Base-by-base conservation (phyloP, 129 eudicot genomes). In the Gnaphalium uliginosum region DNA sequence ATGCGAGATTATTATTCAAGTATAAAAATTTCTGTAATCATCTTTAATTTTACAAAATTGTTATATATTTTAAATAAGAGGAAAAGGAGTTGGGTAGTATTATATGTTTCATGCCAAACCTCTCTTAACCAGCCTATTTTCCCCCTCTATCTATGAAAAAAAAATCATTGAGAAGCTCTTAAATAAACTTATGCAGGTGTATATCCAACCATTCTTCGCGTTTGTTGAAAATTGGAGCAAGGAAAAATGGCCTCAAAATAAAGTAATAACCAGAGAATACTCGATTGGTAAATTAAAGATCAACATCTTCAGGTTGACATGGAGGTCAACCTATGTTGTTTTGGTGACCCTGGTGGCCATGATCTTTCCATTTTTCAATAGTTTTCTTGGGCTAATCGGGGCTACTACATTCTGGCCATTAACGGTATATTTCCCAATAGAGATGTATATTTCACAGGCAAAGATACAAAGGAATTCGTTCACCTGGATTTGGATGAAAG, bases 321-420 rank as follows among this genome's bases (percentile, higher is more conserved):
- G 97, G 97, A 83, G 97, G 39, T 78, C 90, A 32, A 4, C 60
- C 2, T 91, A 81, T 41, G 95, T 91, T 41, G 41, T 86, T 14
- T 10, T 83, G 17, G 71, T 85, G 5, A 84, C 91, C 7, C 11
- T 80, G 5, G 7, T 86, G 0, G 90, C 94, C 5, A 86, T 86
- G 89, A 15, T 83, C 30, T 79, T 91, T 60, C 97, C 97, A 0
- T 88, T 84, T 78, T 91, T 88, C 84, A 88, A 91, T 48, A 81
- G 84, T 54, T 73, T 91, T 41, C 82, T 86, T 59, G 97, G 88
- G 0, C 85, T 91, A 17, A 72, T 88, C 8, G 94, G 97, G 0
- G 86, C 94, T 0, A 15, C 76, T 22, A 54, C 84, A 2, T 90
- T 90, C 54, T 90, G 91, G 91, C 97, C 75, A 51, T 51, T 70